phyloP scores from a whole-genome alignment of 495 filamentous ascomycete species.

The Lichenothelia convexa region DNA sequence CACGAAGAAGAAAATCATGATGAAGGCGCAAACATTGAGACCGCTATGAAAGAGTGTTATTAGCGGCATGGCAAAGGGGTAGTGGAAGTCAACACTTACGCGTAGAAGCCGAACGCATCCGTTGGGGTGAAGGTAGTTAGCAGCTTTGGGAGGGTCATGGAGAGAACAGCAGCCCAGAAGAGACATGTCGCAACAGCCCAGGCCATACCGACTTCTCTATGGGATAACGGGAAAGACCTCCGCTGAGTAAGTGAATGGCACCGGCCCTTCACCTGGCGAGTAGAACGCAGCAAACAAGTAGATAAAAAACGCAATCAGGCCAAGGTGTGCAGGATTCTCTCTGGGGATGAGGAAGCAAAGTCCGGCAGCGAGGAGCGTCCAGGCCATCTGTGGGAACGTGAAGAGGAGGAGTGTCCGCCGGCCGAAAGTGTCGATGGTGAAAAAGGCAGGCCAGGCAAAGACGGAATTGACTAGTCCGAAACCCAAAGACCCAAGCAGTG shows the following conservation, averaged over 20 bases:
- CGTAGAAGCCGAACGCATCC: constrained; percentile 46
- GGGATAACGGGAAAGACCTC: constrained; percentile 21
- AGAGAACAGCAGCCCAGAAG: constrained; percentile 27
- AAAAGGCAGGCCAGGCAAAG: constrained; percentile 71
- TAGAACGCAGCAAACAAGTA: constrained; percentile 20
- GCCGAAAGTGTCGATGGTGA: constrained; percentile 73
- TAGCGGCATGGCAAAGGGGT: neutral
- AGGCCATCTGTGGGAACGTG: constrained; percentile 74
- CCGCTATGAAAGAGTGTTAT: constrained; percentile 9
- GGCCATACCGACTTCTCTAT: constrained; percentile 10
- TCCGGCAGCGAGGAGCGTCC: constrained; percentile 55
- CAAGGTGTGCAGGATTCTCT: constrained; percentile 33
- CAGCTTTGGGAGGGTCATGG: constrained; percentile 46
- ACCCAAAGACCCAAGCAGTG: constrained; percentile 57
- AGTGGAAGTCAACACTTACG: constrained; percentile 1
- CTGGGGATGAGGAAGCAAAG: constrained; percentile 49
- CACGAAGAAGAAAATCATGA: constrained; percentile 57
- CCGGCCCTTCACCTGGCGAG: constrained; percentile 15
- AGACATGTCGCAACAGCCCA: constrained; percentile 28
- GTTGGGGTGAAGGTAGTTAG: constrained; percentile 32
- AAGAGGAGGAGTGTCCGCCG: constrained; percentile 59
- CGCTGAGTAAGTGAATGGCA: constrained; percentile 21
- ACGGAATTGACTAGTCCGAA: constrained; percentile 68
- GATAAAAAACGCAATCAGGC: constrained; percentile 19
- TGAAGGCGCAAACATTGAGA: constrained; percentile 48